Evolutionary conservation across 345 rosid species (phyloP), one percentile per base, ranked within the genome.

Genomic region (Litchi chinensis): DNA sequence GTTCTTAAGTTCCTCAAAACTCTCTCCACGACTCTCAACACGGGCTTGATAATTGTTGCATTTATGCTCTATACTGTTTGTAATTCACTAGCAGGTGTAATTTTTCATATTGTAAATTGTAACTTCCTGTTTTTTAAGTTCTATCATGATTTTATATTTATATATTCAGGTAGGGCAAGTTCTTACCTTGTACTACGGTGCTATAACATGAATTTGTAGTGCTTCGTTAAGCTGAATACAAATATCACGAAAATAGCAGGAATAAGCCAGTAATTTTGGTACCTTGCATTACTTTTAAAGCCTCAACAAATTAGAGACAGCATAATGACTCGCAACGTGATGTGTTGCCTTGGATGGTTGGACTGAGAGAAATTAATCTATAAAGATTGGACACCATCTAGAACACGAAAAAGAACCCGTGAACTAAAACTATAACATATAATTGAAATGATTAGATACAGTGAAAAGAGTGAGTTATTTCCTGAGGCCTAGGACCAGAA

Each of bases 401-500:
- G 54, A 50, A 50, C 37, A 32, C 37, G 0, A 5, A 11, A 15
- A 50, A 13, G 56, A 50, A 50, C 16, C 16, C 16, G 19, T 13
- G 5, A 50, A 13, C 56, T 12, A 12, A 50, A 50, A 3, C 56
- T 0, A 50, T 50, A 50, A 50, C 56, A 50, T 18, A 50, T 13
- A 50, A 50, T 12, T 50, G 56, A 50, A 13, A 13, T 4, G 56
- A 13, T 50, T 13, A 4, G 0, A 13, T 13, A 50, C 56, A 13
- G 16, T 12, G 6, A 50, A 50, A 48, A 1, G 15, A 50, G 54
- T 3, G 18, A 50, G 54, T 26, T 50, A 0, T 50, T 3, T 50
- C 7, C 52, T 44, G 44, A 44, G 16, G 28, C 71, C n/a, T 73
- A 39, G 4, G 57, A 72, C 81, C 67, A 73, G 28, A 73, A 54